phyloP scores from a whole-genome alignment of 495 filamentous ascomycete species.

The Acidiella bohemica region DNA sequence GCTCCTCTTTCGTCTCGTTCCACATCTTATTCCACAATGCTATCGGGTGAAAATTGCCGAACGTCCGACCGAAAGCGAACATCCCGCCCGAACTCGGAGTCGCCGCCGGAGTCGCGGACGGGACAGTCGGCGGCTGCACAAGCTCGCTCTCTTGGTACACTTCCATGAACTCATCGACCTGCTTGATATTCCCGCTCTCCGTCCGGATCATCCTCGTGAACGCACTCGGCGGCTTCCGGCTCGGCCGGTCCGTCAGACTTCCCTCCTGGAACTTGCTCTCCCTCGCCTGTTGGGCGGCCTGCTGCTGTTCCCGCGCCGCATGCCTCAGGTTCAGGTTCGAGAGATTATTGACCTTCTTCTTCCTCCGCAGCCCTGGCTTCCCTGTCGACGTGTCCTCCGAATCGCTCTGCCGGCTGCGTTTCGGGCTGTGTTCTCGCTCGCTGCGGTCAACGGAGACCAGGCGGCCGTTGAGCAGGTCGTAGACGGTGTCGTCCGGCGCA shows the following conservation, averaged over 20 bases:
- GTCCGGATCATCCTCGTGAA: constrained; percentile 17
- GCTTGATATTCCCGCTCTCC: constrained; percentile 13
- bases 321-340: constrained; percentile 17
- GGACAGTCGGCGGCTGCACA: background rate
- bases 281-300: background rate
- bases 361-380: constrained; percentile 13
- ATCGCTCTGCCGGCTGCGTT: constrained; percentile 11
- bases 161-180: constrained; percentile 23
- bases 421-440: constrained; percentile 12
- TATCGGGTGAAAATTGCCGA: constrained; percentile 19
- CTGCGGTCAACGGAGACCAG: constrained; percentile 1
- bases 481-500: background rate
- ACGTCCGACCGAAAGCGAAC: constrained; percentile 19
- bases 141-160: constrained; percentile 16
- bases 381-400: constrained; percentile 1
- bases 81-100: constrained; percentile 5
- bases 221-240: constrained; percentile 21
- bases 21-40: constrained; percentile 21
- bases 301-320: constrained; percentile 12
- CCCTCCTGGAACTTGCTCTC: constrained; percentile 22
- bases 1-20: constrained; percentile 17
- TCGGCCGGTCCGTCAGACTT: constrained; percentile 23
- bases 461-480: background rate
- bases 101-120: background rate
- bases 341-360: constrained; percentile 17